Conservation (phyloP, 2,329 filamentous ascomycete genomes). For the Microthyrium microscopicum region DNA sequence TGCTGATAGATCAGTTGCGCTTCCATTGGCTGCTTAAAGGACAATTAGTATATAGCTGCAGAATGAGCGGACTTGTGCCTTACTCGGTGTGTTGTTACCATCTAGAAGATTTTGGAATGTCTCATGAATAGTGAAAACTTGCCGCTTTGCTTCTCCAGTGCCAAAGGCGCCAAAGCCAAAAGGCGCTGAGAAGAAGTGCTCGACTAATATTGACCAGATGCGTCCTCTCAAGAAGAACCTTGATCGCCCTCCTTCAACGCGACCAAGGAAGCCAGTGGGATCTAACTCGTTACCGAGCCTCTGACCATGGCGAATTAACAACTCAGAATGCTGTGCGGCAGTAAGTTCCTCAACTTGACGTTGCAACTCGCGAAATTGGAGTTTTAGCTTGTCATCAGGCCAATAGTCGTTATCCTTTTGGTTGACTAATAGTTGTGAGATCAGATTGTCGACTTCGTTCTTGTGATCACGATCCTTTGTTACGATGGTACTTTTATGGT, state of each 20-base stretch:
- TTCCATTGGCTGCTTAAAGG: neutral
- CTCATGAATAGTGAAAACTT: neutral
- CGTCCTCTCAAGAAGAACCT: slow-evolving; percentile 4
- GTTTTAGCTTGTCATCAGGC: slow-evolving; percentile 3
- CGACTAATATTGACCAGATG: slow-evolving; percentile 4
- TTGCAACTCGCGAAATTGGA: slow-evolving; percentile 4
- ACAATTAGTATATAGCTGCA: neutral
- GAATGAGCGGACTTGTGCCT: neutral
- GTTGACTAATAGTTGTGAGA: slow-evolving; percentile 6
- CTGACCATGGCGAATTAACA: neutral
- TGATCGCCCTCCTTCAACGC: neutral
- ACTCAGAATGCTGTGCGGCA: neutral
- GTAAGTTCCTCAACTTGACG: neutral
- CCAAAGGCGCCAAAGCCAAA: slow-evolving; percentile 6
- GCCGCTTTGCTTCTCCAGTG: neutral
- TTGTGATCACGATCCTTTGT: neutral
- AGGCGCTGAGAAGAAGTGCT: slow-evolving; percentile 5
- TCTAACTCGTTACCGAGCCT: neutral
- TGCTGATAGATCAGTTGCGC: too few species aligned
- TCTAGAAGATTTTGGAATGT: neutral
- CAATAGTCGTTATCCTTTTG: slow-evolving; percentile 3
- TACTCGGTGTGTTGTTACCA: neutral
- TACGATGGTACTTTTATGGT: neutral
- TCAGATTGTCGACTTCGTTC: neutral
- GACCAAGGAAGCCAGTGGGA: neutral